Evolutionary conservation across 371 early-diverging fungal genomes (phyloP).

Genomic region (Capillidium heterosporum): DNA sequence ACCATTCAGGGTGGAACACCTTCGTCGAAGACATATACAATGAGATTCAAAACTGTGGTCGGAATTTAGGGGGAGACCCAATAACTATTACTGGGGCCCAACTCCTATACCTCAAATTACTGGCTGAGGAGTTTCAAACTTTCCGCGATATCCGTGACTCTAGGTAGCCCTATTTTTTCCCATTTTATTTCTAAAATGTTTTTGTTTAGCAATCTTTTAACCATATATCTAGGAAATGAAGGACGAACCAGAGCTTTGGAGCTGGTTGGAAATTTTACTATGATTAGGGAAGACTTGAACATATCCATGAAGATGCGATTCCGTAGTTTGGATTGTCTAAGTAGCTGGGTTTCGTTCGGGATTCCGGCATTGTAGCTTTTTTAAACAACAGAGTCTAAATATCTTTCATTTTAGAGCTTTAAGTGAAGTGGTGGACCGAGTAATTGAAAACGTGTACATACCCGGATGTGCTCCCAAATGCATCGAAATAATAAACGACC

Average conservation of each 20-base stretch:
- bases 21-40: background rate
- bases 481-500: background rate
- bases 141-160: background rate
- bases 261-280: background rate
- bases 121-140: background rate
- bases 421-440: too few species aligned
- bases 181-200: background rate
- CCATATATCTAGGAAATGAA: background rate
- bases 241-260: background rate
- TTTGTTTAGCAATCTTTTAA: background rate
- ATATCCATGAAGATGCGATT: background rate
- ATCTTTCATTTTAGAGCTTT: too few species aligned
- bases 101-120: background rate
- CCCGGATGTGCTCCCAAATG: too few species aligned
- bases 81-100: background rate
- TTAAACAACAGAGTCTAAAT: too few species aligned
- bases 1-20: background rate
- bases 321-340: background rate
- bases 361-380: background rate
- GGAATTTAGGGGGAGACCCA: too few species aligned
- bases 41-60: background rate
- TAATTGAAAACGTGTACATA: too few species aligned
- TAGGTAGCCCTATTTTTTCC: background rate
- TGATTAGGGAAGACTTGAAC: background rate
- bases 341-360: background rate